Percentiles rank a stretch among this genome's conserved stretches.
phyloP scores from a whole-genome alignment of 768 basidiomycete species.

The Suillus variegatus region DNA sequence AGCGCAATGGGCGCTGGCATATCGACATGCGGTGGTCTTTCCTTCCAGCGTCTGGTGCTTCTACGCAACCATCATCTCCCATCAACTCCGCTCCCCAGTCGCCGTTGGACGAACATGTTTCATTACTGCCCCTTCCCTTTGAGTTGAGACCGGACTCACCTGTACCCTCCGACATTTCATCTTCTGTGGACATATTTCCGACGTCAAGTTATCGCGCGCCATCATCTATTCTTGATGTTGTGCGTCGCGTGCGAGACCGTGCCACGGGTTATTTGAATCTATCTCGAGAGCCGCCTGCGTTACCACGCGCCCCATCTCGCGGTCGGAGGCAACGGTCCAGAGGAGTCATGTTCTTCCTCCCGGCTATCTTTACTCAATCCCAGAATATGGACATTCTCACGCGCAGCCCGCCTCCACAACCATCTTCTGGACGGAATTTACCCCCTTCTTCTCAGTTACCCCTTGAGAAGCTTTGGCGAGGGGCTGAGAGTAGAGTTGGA shows the following conservation, averaged over 20 bases:
- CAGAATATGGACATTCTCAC: slow-evolving; percentile 31
- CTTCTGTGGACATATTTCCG: slow-evolving; percentile 43
- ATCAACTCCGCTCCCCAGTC: slow-evolving; percentile 49
- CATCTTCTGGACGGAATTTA: slow-evolving; percentile 11
- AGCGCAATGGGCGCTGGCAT: slow-evolving; percentile 72
- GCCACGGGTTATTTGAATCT: slow-evolving; percentile 47
- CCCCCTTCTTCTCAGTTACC: slow-evolving; percentile 23
- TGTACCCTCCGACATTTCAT: slow-evolving; percentile 48
- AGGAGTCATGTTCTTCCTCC: slow-evolving; percentile 79
- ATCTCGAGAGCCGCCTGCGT: slow-evolving; percentile 34
- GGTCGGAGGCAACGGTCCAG: slow-evolving; percentile 50
- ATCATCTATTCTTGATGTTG: slow-evolving; percentile 50
- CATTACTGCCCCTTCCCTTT: slow-evolving; percentile 63
- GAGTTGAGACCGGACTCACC: slow-evolving; percentile 61
- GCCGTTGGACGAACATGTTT: slow-evolving; percentile 50
- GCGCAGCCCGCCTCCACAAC: slow-evolving; percentile 34
- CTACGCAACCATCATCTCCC: slow-evolving; percentile 46
- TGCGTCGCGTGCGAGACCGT: slow-evolving; percentile 59
- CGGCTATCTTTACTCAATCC: slow-evolving; percentile 69
- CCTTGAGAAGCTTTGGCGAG: slow-evolving; percentile 48
- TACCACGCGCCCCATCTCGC: slow-evolving; percentile 50
- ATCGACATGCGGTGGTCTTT: slow-evolving; percentile 63
- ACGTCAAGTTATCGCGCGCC: slow-evolving; percentile 38
- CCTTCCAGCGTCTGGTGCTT: slow-evolving; percentile 43
- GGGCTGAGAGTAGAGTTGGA: slow-evolving; percentile 35